Percentiles rank a stretch among this genome's conserved stretches.
Evolutionary conservation across 139 green algal species (phyloP).

Genomic region (Coccomyxa sp.): DNA sequence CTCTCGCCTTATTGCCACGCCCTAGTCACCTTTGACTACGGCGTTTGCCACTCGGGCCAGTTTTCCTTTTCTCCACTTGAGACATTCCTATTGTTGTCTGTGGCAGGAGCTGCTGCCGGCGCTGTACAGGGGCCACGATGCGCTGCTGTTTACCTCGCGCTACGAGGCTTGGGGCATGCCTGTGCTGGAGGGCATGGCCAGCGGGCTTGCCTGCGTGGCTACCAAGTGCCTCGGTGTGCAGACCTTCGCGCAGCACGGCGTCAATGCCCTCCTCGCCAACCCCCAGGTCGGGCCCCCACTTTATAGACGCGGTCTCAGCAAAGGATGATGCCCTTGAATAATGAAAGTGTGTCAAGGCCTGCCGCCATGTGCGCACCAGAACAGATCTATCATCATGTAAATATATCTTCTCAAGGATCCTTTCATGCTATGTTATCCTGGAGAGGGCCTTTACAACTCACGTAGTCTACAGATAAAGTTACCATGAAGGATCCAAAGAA

Average conservation of each 20-base stretch:
- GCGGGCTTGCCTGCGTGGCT: conserved; percentile 51
- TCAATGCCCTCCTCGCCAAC: conserved; percentile 55
- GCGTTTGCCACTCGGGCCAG: neutral
- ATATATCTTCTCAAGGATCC: too few species aligned
- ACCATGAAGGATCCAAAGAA: too few species aligned
- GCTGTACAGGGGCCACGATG: conserved; percentile 58
- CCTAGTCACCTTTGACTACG: too few species aligned
- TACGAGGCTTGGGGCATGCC: conserved; percentile 77
- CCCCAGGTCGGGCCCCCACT: conserved; percentile 8
- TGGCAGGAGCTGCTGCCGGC: conserved; percentile 45
- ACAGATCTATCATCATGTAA: too few species aligned
- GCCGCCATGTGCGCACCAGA: neutral
- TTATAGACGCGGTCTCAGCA: neutral
- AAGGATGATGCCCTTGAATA: neutral
- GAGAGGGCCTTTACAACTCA: too few species aligned
- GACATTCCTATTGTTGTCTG: neutral
- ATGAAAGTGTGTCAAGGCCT: neutral
- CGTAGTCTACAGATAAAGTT: too few species aligned
- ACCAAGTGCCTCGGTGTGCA: conserved; percentile 49
- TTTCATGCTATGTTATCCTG: too few species aligned
- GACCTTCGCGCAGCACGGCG: conserved; percentile 43
- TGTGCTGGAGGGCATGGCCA: conserved; percentile 72
- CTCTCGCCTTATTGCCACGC: too few species aligned
- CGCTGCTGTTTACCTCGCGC: conserved; percentile 55
- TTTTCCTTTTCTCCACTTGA: neutral